phyloP scores from a whole-genome alignment of 352 stramenopile species.

The Phytophthora brassicae region DNA sequence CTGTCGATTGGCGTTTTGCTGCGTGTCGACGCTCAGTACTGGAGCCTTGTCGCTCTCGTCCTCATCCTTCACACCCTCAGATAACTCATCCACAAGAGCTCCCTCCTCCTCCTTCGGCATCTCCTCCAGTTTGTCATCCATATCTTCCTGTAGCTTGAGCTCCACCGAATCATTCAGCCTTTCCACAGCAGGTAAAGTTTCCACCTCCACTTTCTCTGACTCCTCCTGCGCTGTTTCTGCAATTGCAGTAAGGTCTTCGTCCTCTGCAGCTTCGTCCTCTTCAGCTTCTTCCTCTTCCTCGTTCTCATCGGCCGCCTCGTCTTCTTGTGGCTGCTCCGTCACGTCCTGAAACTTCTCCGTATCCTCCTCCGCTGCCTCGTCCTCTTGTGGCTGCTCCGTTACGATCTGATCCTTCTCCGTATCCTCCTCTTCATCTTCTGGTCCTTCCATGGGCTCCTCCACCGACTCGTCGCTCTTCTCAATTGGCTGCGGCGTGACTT shows the following conservation, averaged over 20 bases:
- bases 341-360: not conserved
- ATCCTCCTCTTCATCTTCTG: not conserved
- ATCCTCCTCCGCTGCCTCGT: not conserved
- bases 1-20: conserved; percentile 17
- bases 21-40: conserved; percentile 21
- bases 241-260: not conserved
- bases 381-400: not conserved
- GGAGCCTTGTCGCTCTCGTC: not conserved
- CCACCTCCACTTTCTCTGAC: not conserved
- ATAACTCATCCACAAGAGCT: not conserved
- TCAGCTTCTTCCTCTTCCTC: not conserved
- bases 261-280: not conserved
- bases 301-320: too few relatives aligned
- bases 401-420: not conserved
- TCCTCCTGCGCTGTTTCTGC: not conserved
- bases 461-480: not conserved
- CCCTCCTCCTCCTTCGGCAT: not conserved
- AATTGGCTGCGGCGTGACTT: not conserved
- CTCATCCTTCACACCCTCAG: not conserved
- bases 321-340: not conserved
- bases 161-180: not conserved
- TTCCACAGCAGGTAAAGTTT: not conserved
- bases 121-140: not conserved
- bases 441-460: conserved; percentile 1
- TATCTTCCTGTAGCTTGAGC: not conserved